phyloP scores from a whole-genome alignment of 2,329 filamentous ascomycete species.

The Monosporascus ibericus region DNA sequence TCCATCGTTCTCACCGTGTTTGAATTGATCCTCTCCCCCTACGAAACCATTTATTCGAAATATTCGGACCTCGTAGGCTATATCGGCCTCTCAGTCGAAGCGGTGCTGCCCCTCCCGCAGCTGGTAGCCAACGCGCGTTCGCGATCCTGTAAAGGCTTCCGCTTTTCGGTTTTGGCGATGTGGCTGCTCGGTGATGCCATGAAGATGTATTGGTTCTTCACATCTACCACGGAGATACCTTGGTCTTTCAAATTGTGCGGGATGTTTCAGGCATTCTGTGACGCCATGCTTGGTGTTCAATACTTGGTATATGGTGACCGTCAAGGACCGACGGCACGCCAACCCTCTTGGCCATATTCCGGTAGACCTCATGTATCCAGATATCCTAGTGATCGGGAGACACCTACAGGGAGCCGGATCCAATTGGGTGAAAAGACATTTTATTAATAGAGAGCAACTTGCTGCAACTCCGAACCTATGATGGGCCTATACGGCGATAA shows the following conservation, averaged over 20 bases:
- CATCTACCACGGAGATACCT: conserved; percentile 62
- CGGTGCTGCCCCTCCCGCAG: conserved; percentile 75
- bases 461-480: too few species aligned
- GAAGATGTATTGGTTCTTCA: conserved; percentile 87
- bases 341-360: conserved; percentile 22
- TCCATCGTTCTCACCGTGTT: conserved; percentile 53
- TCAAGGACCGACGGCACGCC: conserved; percentile 29
- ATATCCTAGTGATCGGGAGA: conserved; percentile 28
- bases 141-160: conserved; percentile 70
- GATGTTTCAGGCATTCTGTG: conserved; percentile 73
- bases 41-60: conserved; percentile 49
- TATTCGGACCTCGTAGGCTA: conserved; percentile 68
- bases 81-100: conserved; percentile 72
- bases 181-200: conserved; percentile 78
- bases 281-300: conserved; percentile 67
- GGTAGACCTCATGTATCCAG: conserved; percentile 23
- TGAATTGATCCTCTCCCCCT: conserved; percentile 60
- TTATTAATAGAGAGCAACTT: conserved; percentile 10
- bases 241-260: conserved; percentile 78
- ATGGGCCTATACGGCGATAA: too few species aligned
- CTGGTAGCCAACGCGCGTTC: conserved; percentile 64
- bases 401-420: conserved; percentile 33
- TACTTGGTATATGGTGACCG: conserved; percentile 61
- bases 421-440: conserved; percentile 29
- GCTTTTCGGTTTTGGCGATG: conserved; percentile 66